phyloP scores from a whole-genome alignment of 495 filamentous ascomycete genomes.

The Entonaema liquescens region DNA sequence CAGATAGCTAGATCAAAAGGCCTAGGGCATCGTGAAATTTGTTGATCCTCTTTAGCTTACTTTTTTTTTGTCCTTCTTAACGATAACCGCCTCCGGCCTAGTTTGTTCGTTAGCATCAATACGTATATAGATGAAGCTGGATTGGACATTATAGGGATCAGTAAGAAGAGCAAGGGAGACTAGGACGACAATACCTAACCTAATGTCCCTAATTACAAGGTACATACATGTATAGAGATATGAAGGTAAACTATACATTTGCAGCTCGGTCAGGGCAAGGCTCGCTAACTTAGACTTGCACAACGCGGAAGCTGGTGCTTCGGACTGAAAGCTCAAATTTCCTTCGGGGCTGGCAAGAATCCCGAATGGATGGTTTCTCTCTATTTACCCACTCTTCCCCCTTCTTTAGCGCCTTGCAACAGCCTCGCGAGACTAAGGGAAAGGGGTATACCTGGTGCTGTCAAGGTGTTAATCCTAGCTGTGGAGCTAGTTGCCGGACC shows the following conservation, averaged over 20 bases:
- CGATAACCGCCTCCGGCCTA: conserved; percentile 5
- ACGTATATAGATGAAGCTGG: not conserved
- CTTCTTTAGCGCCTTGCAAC: conserved; percentile 40
- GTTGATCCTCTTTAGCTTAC: conserved; percentile 17
- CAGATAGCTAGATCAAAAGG: conserved; percentile 24
- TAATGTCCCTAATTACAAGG: not conserved
- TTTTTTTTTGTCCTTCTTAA: not conserved
- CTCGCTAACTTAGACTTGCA: conserved; percentile 28
- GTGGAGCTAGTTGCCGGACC: conserved; percentile 28
- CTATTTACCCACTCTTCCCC: conserved; percentile 34
- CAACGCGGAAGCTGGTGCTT: conserved; percentile 30
- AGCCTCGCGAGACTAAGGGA: conserved; percentile 35
- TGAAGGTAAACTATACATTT: conserved; percentile 3
- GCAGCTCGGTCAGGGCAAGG: conserved; percentile 15
- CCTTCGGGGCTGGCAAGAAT: conserved; percentile 41
- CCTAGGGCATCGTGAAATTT: conserved; percentile 23
- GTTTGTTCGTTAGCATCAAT: conserved; percentile 11
- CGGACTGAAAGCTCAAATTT: conserved; percentile 36
- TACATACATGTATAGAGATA: too few species aligned
- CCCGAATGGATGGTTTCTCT: conserved; percentile 40
- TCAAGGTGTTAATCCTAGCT: conserved; percentile 3
- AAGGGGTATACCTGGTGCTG: conserved; percentile 5
- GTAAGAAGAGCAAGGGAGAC: not conserved
- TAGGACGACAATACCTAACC: not conserved
- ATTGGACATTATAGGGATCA: not conserved